A percentile compares a stretch with the other conserved stretches of the same genome.
Conservation (phyloP, 2,329 filamentous ascomycete genomes). For the Pseudopithomyces maydicus region DNA sequence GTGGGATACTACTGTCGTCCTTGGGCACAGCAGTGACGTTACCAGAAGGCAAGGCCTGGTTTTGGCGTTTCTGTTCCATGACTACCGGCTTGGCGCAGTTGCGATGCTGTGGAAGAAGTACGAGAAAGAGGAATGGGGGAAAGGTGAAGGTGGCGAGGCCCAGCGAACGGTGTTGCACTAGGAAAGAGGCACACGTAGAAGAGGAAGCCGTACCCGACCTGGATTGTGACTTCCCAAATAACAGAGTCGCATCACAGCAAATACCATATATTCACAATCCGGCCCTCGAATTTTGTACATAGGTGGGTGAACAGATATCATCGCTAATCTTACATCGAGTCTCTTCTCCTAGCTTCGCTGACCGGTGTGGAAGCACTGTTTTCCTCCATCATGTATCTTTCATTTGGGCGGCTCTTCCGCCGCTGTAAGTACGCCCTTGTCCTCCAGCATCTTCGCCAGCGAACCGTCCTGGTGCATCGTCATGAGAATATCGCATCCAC, state of each 20-base stretch:
- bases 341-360: neutral
- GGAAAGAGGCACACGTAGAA: neutral
- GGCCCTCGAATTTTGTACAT: neutral
- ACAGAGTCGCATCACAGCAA: neutral
- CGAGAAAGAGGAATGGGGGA: neutral
- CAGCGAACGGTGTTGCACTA: neutral
- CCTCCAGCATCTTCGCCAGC: conserved; percentile 86
- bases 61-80: neutral
- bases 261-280: neutral
- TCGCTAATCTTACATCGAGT: conserved; percentile 6
- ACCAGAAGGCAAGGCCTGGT: neutral
- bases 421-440: conserved; percentile 83
- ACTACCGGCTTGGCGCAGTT: neutral
- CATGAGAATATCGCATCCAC: conserved; percentile 96
- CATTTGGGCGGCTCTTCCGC: conserved; percentile 35
- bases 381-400: neutral
- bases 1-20: neutral
- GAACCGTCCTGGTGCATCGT: conserved; percentile 97
- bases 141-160: neutral
- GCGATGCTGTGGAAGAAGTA: neutral
- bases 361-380: neutral
- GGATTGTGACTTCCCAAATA: neutral
- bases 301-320: conserved; percentile 6
- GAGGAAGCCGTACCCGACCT: conserved; percentile 6
- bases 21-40: neutral